Evolutionary conservation across 805 yeast species (phyloP), one percentile per base, ranked within the genome.

Genomic region (Maudiozyma turicensis): DNA sequence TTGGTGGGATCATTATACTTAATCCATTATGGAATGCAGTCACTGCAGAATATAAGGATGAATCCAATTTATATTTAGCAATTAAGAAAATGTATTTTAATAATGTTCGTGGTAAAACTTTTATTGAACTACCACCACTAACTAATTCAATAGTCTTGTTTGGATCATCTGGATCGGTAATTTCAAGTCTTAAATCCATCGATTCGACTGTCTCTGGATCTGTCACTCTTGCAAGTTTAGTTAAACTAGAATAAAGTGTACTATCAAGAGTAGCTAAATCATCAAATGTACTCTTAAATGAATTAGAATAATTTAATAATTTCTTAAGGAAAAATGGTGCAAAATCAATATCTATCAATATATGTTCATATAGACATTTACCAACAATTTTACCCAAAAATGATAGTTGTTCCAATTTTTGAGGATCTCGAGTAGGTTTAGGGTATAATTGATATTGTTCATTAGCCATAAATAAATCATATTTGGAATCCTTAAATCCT

Each of bases 331-430:
- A 91, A 54, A 88, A 87, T 2, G 91, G 86, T 0, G 97, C 89
- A 73, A 91, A 90, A 14, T 81, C 76, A 28, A 86, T 77, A 64
- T 90, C 95, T 7, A 91, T 78, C 53, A 91, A 70, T 3, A 89
- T 82, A 47, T 81, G 81, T 48, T 87, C 95, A 61, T 86, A 88
- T 3, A 91, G 69, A 59, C 97, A 90, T 61, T 89, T 91, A 1
- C 97, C 99, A 43, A 91, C 72, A 6, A 89, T 71, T 69, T 75
- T 81, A 0, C 99, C 99, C 55, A 90, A 64, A 57, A 90, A 90
- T 57, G 74, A 73, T 39, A 75, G 58, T 33, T 65, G 62, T 8
- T 65, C 61, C 48, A 76, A 54, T 32, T 60, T 51, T 47, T 60
- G 52, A 48, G 64, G 54, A 48, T 62, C 48, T 6, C 49, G 28